A percentile compares a stretch with the other conserved stretches of the same genome.
Evolutionary conservation across 148 eudicot genomes (phyloP).

Genomic region (Amaranthus palmeri): DNA sequence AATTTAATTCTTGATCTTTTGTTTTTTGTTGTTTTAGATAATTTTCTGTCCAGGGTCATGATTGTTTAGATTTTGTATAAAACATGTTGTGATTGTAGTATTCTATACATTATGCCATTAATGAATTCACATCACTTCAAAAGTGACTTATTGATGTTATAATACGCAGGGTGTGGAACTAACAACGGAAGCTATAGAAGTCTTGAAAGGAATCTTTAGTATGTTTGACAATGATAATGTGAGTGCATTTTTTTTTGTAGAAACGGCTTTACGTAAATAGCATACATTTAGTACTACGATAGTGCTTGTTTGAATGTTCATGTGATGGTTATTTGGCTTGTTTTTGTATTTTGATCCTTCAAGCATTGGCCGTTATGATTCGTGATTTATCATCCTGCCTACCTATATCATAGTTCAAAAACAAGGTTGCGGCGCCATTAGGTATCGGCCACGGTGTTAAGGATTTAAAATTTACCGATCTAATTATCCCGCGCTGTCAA

Average conservation of each 20-base stretch:
- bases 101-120: not conserved
- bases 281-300: no score
- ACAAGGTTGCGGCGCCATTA: no score
- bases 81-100: not conserved
- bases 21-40: not conserved
- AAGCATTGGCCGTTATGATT: not conserved
- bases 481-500: no score
- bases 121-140: not conserved
- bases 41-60: not conserved
- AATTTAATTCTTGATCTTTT: not conserved
- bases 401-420: not conserved
- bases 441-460: no score
- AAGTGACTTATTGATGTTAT: slow-evolving; percentile 6
- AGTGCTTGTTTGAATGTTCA: not conserved
- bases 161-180: slow-evolving; percentile 41
- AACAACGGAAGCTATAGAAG: slow-evolving; percentile 35
- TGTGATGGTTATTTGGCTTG: not conserved
- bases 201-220: slow-evolving; percentile 31
- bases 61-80: not conserved
- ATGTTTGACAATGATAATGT: slow-evolving; percentile 37
- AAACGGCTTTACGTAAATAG: not conserved
- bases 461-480: no score
- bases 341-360: not conserved
- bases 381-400: not conserved
- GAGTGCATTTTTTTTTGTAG: slow-evolving; percentile 14